Percentiles rank a stretch among this genome's conserved stretches.
phyloP scores from a whole-genome alignment of 768 basidiomycete species.

The Macrolepiota albuminosa region DNA sequence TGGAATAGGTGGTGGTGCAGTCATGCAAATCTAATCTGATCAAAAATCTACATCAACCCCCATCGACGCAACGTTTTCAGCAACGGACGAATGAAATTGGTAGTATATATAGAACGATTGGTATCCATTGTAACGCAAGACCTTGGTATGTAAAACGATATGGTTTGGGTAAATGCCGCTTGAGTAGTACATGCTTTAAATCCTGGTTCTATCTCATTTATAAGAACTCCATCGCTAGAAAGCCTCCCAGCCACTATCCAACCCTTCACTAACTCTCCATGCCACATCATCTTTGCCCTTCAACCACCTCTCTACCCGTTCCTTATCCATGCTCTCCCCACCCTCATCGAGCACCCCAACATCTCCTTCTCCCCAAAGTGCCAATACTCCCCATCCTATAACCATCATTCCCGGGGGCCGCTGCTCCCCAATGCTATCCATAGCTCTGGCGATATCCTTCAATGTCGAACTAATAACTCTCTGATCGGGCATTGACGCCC shows the following conservation, averaged over 20 bases:
- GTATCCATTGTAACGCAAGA: no score
- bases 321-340: slow-evolving; percentile 36
- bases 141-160: no score
- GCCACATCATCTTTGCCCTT: slow-evolving; percentile 35
- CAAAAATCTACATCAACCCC: neutral
- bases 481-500: slow-evolving; percentile 94
- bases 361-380: slow-evolving; percentile 70
- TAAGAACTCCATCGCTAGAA: slow-evolving; percentile 5
- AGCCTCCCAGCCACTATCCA: slow-evolving; percentile 38
- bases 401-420: slow-evolving; percentile 96
- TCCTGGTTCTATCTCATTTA: neutral
- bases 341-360: slow-evolving; percentile 64
- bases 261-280: slow-evolving; percentile 67
- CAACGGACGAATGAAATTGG: neutral
- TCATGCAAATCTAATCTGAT: slow-evolving; percentile 5
- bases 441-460: slow-evolving; percentile 58
- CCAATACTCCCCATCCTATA: slow-evolving; percentile 86
- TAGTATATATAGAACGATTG: neutral
- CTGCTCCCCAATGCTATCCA: slow-evolving; percentile 78
- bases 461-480: slow-evolving; percentile 78
- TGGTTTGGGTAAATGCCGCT: no score
- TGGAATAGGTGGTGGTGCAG: slow-evolving; percentile 39
- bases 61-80: neutral
- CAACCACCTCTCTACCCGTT: slow-evolving; percentile 58
- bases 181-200: neutral